These are phyloP conservation scores for Coemansia sp. DNA, from an alignment of 192 early-diverging fungal genomes.

Conservation along the genomic window DNA sequence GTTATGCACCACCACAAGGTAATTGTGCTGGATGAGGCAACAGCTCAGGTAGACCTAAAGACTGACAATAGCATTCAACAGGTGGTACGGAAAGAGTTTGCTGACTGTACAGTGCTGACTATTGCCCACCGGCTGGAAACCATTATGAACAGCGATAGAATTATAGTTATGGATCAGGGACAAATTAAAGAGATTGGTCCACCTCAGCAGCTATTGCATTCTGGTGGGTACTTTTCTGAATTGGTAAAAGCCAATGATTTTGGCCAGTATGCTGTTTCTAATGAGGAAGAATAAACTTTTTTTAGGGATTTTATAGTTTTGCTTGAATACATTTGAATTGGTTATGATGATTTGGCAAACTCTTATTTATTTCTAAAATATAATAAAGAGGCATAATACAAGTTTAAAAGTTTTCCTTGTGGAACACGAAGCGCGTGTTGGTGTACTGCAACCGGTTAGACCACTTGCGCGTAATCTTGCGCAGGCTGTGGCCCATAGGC, in stretches of 20 bases:
- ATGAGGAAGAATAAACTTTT: too few relatives aligned
- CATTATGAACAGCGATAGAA: too few relatives aligned
- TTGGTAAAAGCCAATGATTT: too few relatives aligned
- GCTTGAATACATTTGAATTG: too few relatives aligned
- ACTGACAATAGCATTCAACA: not conserved
- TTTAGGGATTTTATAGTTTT: too few relatives aligned
- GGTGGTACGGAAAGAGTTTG: too few relatives aligned
- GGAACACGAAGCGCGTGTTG: conserved; percentile 61
- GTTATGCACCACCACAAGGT: conserved; percentile 19
- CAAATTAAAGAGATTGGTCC: conserved; percentile 61
- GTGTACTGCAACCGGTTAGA: conserved; percentile 48
- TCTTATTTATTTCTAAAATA: not conserved
- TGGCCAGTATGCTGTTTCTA: too few relatives aligned
- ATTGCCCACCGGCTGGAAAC: too few relatives aligned
- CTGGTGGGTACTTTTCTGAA: conserved; percentile 14
- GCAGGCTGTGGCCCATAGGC: conserved; percentile 61
- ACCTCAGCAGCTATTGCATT: conserved; percentile 57
- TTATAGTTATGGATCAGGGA: conserved; percentile 40
- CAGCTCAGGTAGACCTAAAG: conserved; percentile 57
- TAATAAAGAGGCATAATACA: not conserved
- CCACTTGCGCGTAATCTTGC: conserved; percentile 45
- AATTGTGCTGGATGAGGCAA: conserved; percentile 70
- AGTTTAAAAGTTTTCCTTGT: conserved; percentile 68
- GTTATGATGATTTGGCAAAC: too few relatives aligned
- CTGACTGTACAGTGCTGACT: too few relatives aligned